Base-by-base conservation (phyloP, 1,284 basidiomycete species). In the Termitomyces sp. region DNA sequence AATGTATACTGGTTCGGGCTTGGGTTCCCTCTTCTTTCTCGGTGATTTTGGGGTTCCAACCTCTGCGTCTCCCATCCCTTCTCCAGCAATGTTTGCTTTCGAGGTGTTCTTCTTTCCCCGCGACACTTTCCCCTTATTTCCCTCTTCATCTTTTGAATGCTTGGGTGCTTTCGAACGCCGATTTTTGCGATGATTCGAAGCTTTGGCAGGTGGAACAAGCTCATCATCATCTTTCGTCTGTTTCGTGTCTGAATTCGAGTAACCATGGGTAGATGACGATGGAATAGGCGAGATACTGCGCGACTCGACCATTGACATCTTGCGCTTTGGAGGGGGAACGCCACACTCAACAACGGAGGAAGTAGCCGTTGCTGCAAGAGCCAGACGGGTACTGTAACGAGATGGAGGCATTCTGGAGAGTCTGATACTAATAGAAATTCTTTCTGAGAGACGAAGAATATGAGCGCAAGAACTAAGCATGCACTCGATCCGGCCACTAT, bases 1-100 rank as follows among this genome's bases (percentile, higher is more conserved):
- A 35, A 82, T 72, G 63, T 90, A 91, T 1, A 82, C 72, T 0
- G 81, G 83, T 56, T 84, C 83, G 24, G 72, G 70, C 52, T 71
- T 71, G 50, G 77, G 76, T 50, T 67, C 65, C 53, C 76, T 78
- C 39, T 77, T 66, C 61, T 66, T 65, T 62, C 69, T 58, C 8
- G 60, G 43, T 1, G 28, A 31, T 28, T 37, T 37, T 18, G 45
- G 45, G 13, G 45, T 11, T 26, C 35, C 11, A 11, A 26, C 16
- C 21, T 26, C 45, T 26, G 5, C 33, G 2, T 35, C 44, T 46
- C 34, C 34, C 37, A 37, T 37, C 7, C 18, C 34, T 35, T 46
- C n/a, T 3, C 8, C 3, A 16, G 0, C 24, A 18, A 1, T 3
- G 1, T 5, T 37, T 21, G 6, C 11, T 28, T 24, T 46, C 14